A percentile compares a stretch with the other conserved stretches of the same genome.
Evolutionary conservation across 2,329 filamentous ascomycete genomes (phyloP).

Genomic region (Dryadomyces quercus-mongolicae): DNA sequence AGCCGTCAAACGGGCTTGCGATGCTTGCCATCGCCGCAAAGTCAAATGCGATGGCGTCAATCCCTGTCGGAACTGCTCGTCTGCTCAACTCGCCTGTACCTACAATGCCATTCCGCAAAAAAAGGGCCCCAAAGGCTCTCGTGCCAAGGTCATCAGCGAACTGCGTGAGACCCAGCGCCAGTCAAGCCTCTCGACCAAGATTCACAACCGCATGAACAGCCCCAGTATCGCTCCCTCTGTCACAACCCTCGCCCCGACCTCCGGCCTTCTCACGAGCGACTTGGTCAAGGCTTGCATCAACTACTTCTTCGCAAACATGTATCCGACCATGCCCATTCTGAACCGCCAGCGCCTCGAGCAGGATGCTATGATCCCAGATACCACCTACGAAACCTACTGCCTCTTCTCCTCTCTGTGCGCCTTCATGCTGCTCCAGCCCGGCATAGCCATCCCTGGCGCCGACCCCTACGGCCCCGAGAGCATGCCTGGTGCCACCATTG

Average conservation of each 20-base stretch:
- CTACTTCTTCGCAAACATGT: slow-evolving; percentile 59
- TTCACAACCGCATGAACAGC: slow-evolving; percentile 48
- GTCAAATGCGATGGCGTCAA: slow-evolving; percentile 62
- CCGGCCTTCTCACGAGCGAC: slow-evolving; percentile 47
- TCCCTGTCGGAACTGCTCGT: slow-evolving; percentile 59
- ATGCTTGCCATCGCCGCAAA: slow-evolving; percentile 63
- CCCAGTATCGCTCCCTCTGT: slow-evolving; percentile 29
- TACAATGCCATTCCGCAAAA: slow-evolving; percentile 67
- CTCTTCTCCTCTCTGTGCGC: slow-evolving; percentile 52
- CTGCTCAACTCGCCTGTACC: slow-evolving; percentile 55
- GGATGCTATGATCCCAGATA: slow-evolving; percentile 47
- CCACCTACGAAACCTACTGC: slow-evolving; percentile 51
- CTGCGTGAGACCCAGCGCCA: slow-evolving; percentile 57
- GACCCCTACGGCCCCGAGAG: slow-evolving; percentile 45
- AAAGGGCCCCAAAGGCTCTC: slow-evolving; percentile 63
- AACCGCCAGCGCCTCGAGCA: slow-evolving; percentile 45
- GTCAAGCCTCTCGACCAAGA: slow-evolving; percentile 49
- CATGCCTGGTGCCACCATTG: slow-evolving; percentile 45
- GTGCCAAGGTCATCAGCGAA: slow-evolving; percentile 66
- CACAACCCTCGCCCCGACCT: slow-evolving; percentile 37
- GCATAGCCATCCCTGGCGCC: slow-evolving; percentile 41
- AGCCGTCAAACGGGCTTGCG: slow-evolving; percentile 52
- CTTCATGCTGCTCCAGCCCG: slow-evolving; percentile 58
- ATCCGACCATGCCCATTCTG: slow-evolving; percentile 50
- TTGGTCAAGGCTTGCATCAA: slow-evolving; percentile 54